Evolutionary conservation across 306 rosid species (phyloP).

Genomic region (Malus sieversii): DNA sequence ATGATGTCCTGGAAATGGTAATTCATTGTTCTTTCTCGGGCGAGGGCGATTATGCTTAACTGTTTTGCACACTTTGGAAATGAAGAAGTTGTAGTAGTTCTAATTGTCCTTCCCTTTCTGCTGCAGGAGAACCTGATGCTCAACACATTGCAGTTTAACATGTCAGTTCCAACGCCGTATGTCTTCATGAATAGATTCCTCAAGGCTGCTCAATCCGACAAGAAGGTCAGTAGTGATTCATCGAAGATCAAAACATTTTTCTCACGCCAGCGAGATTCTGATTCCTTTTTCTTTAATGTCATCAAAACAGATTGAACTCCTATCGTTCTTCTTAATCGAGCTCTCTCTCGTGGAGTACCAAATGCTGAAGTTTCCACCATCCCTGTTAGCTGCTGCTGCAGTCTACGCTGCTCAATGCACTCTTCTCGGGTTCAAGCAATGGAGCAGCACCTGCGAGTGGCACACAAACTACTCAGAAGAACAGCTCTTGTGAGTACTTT

Average conservation of each 20-base stretch:
- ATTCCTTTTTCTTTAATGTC: not conserved
- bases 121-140: conserved; percentile 81
- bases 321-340: conserved; percentile 84
- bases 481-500: conserved; percentile 51
- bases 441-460: conserved; percentile 87
- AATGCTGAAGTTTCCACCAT: conserved; percentile 79
- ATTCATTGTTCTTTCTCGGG: not conserved
- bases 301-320: conserved; percentile 58
- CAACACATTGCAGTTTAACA: conserved; percentile 70
- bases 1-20: conserved; percentile 90
- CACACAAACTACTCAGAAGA: conserved; percentile 79
- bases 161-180: conserved; percentile 86
- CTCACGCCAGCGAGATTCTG: not conserved
- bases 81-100: too few species aligned
- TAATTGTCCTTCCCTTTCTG: not conserved
- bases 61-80: not conserved
- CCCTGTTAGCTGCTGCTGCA: conserved; percentile 83
- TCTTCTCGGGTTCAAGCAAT: conserved; percentile 47
- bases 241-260: not conserved
- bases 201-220: conserved; percentile 88
- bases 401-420: conserved; percentile 70
- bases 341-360: conserved; percentile 81
- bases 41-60: not conserved
- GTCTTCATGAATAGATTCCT: conserved; percentile 81
- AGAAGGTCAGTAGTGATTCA: conserved; percentile 35